These are phyloP conservation scores for Ustilago tritici DNA, from an alignment of 1,284 basidiomycete genomes.

Conservation along the genomic window DNA sequence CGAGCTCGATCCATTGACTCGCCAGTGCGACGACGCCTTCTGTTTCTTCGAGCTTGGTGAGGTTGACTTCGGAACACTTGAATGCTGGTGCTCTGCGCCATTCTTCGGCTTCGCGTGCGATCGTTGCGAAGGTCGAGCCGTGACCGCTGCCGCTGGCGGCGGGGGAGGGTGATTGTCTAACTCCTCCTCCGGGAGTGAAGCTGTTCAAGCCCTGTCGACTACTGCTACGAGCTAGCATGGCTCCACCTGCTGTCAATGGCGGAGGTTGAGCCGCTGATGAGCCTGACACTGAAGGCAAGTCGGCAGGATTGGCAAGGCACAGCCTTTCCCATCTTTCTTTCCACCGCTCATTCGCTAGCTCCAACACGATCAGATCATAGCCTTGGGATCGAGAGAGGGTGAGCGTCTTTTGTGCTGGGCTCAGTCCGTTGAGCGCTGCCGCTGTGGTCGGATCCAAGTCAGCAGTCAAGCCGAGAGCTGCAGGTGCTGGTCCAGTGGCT, in stretches of 20 bases:
- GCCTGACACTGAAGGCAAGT: constrained; percentile 19
- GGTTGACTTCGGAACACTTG: constrained; percentile 84
- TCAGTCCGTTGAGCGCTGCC: constrained; percentile 54
- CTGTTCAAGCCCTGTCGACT: constrained; percentile 51
- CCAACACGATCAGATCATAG: constrained; percentile 78
- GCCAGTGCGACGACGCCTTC: constrained; percentile 81
- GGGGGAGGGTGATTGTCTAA: constrained; percentile 28
- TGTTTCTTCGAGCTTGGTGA: constrained; percentile 87
- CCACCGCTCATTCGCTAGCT: constrained; percentile 88
- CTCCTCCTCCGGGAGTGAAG: constrained; percentile 15
- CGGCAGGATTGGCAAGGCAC: constrained; percentile 75
- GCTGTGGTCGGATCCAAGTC: constrained; percentile 48
- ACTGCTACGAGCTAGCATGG: constrained; percentile 52
- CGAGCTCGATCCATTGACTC: constrained; percentile 94
- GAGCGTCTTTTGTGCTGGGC: constrained; percentile 48
- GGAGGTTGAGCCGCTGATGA: constrained; percentile 15
- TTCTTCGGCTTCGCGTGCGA: constrained; percentile 78
- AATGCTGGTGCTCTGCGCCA: constrained; percentile 89
- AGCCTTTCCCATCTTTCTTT: constrained; percentile 87
- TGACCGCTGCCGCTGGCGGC: constrained; percentile 9
- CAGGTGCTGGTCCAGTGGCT: constrained; percentile 56
- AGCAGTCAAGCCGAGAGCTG: constrained; percentile 40
- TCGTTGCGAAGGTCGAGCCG: constrained; percentile 21
- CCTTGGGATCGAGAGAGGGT: constrained; percentile 68
- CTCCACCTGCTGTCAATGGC: constrained; percentile 22